Evolutionary conservation across 2,329 filamentous ascomycete genomes (phyloP).

Genomic region (Neopestalotiopsis clavispora): DNA sequence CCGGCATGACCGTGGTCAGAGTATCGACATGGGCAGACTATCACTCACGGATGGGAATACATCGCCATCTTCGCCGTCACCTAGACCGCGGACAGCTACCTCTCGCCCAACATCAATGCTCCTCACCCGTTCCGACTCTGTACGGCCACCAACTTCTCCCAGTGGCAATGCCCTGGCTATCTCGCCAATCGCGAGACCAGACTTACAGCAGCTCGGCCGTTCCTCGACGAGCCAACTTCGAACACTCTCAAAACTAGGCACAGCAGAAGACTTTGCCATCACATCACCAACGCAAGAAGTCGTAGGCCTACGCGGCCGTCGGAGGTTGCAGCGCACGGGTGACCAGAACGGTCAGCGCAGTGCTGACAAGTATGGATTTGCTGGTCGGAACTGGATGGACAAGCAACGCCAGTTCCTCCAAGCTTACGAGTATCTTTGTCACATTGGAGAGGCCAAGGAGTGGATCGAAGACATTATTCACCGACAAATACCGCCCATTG

Average conservation of each 20-base stretch:
- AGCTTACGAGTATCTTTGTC: constrained; percentile 97
- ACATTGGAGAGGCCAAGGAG: constrained; percentile 98
- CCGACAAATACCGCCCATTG: constrained; percentile 78
- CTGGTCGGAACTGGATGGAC: constrained; percentile 96
- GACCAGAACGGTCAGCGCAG: constrained; percentile 53
- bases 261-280: constrained; percentile 81
- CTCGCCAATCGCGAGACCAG: constrained; percentile 65
- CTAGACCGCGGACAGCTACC: constrained; percentile 29
- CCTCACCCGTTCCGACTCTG: constrained; percentile 61
- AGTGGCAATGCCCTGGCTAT: constrained; percentile 40
- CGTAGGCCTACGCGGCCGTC: constrained; percentile 81
- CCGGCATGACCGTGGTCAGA: constrained; percentile 60
- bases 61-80: constrained; percentile 28
- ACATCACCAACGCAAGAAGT: constrained; percentile 83
- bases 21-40: constrained; percentile 17
- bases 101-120: constrained; percentile 66
- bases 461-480: constrained; percentile 77
- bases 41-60: constrained; percentile 46
- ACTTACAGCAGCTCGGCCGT: constrained; percentile 81
- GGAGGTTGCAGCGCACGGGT: constrained; percentile 77
- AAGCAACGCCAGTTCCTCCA: constrained; percentile 95
- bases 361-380: constrained; percentile 69
- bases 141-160: constrained; percentile 41
- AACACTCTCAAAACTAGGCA: constrained; percentile 80
- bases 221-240: constrained; percentile 91